Percentiles rank a stretch among this genome's conserved stretches.
These are phyloP conservation scores for Graphilbum ipis-grandicollis DNA, from an alignment of 2,329 filamentous ascomycete species.

Conservation along the genomic window DNA sequence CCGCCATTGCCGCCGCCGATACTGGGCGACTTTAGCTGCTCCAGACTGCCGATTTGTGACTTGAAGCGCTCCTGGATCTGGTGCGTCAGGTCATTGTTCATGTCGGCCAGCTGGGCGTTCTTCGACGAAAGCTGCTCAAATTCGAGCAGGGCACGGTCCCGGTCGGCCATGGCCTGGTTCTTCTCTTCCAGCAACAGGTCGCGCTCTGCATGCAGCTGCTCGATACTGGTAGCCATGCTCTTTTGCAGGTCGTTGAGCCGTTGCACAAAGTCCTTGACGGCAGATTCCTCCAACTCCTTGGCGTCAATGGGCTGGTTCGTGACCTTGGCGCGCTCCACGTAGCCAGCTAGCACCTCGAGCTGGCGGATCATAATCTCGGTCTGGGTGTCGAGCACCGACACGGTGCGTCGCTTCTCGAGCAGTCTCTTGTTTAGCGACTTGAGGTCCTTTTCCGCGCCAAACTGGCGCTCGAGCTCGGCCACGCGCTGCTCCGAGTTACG, in stretches of 20 bases:
- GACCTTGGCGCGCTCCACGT: constrained; percentile 73
- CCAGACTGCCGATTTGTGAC: constrained; percentile 37
- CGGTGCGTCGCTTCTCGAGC: constrained; percentile 85
- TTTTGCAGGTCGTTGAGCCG: constrained; percentile 45
- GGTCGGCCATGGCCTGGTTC: constrained; percentile 62
- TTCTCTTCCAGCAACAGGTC: constrained; percentile 77
- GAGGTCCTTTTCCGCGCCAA: constrained; percentile 44
- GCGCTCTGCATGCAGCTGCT: constrained; percentile 49
- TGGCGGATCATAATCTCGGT: constrained; percentile 91
- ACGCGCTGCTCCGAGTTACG: constrained; percentile 70
- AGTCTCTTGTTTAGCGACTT: constrained; percentile 75
- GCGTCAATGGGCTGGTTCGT: constrained; percentile 66
- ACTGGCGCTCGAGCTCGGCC: constrained; percentile 70
- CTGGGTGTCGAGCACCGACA: constrained; percentile 84
- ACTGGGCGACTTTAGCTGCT: constrained; percentile 24
- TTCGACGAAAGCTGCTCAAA: constrained; percentile 90
- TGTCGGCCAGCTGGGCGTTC: constrained; percentile 82
- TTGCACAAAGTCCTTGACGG: constrained; percentile 82
- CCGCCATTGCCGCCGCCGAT: background rate
- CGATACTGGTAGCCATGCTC: constrained; percentile 38
- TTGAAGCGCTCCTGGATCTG: constrained; percentile 91
- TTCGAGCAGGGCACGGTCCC: constrained; percentile 84
- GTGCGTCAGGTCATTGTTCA: constrained; percentile 90
- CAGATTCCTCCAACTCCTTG: constrained; percentile 67
- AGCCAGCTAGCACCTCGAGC: constrained; percentile 74